Conservation (phyloP, 331 rosid genomes). For the Rosa hybrid region DNA sequence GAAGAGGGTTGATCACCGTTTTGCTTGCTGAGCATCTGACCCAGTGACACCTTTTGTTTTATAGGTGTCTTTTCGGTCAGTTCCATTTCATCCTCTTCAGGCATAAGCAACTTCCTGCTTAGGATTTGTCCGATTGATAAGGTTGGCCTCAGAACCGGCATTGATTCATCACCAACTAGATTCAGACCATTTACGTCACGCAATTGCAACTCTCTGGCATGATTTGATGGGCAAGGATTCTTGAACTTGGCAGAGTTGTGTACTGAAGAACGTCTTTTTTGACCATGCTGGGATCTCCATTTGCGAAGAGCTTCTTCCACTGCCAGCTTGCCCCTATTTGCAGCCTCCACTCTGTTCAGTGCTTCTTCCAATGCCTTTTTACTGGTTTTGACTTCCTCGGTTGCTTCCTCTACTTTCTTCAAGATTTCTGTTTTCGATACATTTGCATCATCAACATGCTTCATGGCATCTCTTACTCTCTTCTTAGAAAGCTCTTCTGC, state of each 20-base stretch:
- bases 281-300: slow-evolving; percentile 68
- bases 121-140: slow-evolving; percentile 85
- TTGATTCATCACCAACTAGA: slow-evolving; percentile 46
- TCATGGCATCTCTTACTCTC: slow-evolving; percentile 60
- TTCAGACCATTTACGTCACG: slow-evolving; percentile 72
- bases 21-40: slow-evolving; percentile 83
- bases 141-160: slow-evolving; percentile 70
- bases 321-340: slow-evolving; percentile 76
- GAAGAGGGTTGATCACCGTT: slow-evolving; percentile 38
- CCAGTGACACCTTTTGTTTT: slow-evolving; percentile 66
- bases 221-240: slow-evolving; percentile 50
- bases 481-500: slow-evolving; percentile 63
- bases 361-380: slow-evolving; percentile 78
- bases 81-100: slow-evolving; percentile 52
- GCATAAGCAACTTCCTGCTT: slow-evolving; percentile 68
- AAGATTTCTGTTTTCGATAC: slow-evolving; percentile 54
- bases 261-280: slow-evolving; percentile 52
- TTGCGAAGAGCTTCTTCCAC: slow-evolving; percentile 88
- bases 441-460: slow-evolving; percentile 73
- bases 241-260: slow-evolving; percentile 69
- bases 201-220: slow-evolving; percentile 52
- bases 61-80: slow-evolving; percentile 35
- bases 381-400: slow-evolving; percentile 65
- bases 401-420: slow-evolving; percentile 67
- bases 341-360: slow-evolving; percentile 72